A percentile compares a stretch with the other conserved stretches of the same genome.
Conservation (phyloP, 192 early-diverging fungal species). For the Coemansia sp. region DNA sequence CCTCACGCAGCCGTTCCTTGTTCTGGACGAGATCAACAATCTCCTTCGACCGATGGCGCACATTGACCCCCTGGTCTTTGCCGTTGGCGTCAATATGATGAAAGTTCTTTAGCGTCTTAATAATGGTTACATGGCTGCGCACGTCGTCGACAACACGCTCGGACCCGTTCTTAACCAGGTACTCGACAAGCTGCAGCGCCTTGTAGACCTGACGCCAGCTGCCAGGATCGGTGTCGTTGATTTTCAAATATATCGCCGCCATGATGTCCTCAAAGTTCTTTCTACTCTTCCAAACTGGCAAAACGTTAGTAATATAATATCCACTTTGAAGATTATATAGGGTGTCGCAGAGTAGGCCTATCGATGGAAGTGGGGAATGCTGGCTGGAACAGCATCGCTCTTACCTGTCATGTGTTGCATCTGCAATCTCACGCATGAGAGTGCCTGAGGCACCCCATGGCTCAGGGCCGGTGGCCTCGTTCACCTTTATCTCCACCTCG, state of each 20-base stretch:
- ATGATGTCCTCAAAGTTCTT: slow-evolving; percentile 95
- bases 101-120: slow-evolving; percentile 88
- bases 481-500: slow-evolving; percentile 90
- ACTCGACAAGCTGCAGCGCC: slow-evolving; percentile 91
- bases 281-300: slow-evolving; percentile 37
- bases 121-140: slow-evolving; percentile 79
- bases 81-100: slow-evolving; percentile 89
- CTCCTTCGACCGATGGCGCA: slow-evolving; percentile 86
- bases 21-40: slow-evolving; percentile 80
- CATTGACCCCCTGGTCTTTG: slow-evolving; percentile 97
- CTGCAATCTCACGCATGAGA: slow-evolving; percentile 92
- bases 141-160: slow-evolving; percentile 91
- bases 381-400: slow-evolving; percentile 4
- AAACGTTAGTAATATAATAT: background rate
- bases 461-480: slow-evolving; percentile 92
- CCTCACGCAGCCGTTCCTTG: slow-evolving; percentile 76
- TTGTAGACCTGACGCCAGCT: slow-evolving; percentile 98
- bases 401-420: slow-evolving; percentile 81
- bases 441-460: slow-evolving; percentile 95
- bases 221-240: slow-evolving; percentile 78
- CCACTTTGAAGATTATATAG: background rate
- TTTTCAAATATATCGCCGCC: slow-evolving; percentile 85
- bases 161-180: slow-evolving; percentile 91
- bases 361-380: background rate
- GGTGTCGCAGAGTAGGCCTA: background rate